These are phyloP conservation scores for Rhizopus sp. DNA, from an alignment of 371 early-diverging fungal genomes.

Conservation along the genomic window DNA sequence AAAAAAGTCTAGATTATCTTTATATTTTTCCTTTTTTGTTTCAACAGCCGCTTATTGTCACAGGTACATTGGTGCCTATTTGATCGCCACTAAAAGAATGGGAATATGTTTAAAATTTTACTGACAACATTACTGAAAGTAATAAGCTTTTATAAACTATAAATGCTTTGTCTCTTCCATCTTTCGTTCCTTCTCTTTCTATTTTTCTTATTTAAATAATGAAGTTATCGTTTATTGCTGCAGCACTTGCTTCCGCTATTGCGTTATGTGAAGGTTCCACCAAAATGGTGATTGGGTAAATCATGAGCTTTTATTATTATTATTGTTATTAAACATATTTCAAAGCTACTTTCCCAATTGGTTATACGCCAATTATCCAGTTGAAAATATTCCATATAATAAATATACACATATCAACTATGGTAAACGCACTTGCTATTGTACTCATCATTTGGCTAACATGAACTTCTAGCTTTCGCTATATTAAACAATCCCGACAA, in stretches of 20 bases:
- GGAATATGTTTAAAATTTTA: constrained; percentile 18
- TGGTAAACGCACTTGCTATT: constrained; percentile 35
- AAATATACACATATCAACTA: constrained; percentile 70
- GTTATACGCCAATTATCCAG: constrained; percentile 55
- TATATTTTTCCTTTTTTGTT: neutral
- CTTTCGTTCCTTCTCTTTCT: neutral
- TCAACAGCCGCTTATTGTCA: constrained; percentile 4
- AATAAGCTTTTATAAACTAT: constrained; percentile 9
- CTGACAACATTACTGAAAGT: constrained; percentile 18
- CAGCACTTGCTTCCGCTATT: constrained; percentile 20
- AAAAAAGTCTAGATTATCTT: neutral
- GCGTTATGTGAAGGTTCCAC: constrained; percentile 28
- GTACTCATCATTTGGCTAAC: neutral
- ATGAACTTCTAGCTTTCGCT: constrained; percentile 38
- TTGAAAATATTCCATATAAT: constrained; percentile 42
- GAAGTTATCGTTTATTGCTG: constrained; percentile 26
- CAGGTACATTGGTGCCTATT: no score
- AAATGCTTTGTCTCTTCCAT: neutral
- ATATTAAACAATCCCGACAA: constrained; percentile 31
- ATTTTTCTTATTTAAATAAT: constrained; percentile 6
- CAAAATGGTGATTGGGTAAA: constrained; percentile 40
- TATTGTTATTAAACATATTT: constrained; percentile 12
- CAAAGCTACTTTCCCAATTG: constrained; percentile 63
- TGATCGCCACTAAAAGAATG: neutral
- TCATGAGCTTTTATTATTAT: neutral